These are phyloP conservation scores for Umbilicus rupestris DNA, from an alignment of 164 flowering plant species.

Conservation along the genomic window DNA sequence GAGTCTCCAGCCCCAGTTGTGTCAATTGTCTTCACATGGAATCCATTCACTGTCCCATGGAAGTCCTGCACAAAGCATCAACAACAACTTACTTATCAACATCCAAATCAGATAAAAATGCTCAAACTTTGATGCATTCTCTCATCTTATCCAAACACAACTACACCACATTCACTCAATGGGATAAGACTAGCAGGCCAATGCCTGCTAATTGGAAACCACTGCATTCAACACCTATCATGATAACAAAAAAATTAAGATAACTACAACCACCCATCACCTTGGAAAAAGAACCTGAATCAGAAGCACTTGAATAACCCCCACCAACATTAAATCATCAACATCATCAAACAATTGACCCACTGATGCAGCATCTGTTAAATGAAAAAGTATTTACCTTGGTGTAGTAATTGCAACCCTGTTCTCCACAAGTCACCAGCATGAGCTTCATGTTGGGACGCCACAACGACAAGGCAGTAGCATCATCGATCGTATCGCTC, in stretches of 20 bases:
- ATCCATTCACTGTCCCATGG: slow-evolving; percentile 58
- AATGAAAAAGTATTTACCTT: slow-evolving; percentile 37
- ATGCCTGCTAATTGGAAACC: too few species aligned
- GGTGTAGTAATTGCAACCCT: slow-evolving; percentile 86
- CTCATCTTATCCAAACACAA: background rate
- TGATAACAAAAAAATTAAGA: background rate
- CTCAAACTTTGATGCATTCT: slow-evolving; percentile 1
- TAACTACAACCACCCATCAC: background rate
- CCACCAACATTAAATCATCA: background rate
- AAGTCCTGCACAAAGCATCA: slow-evolving; percentile 35
- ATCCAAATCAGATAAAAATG: background rate
- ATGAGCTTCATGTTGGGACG: slow-evolving; percentile 63
- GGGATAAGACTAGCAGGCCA: too few species aligned
- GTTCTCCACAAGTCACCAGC: slow-evolving; percentile 73
- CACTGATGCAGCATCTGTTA: background rate
- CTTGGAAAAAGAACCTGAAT: background rate
- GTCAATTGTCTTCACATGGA: slow-evolving; percentile 68
- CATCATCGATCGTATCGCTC: slow-evolving; percentile 44
- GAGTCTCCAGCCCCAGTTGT: slow-evolving; percentile 98
- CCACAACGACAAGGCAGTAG: slow-evolving; percentile 65
- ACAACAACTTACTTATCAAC: background rate
- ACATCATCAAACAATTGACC: background rate
- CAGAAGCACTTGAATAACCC: background rate
- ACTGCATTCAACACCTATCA: background rate
- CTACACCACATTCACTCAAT: background rate